Evolutionary conservation across 345 rosid genomes (phyloP), one percentile per base, ranked within the genome.

Genomic region (Aegle marmelos): DNA sequence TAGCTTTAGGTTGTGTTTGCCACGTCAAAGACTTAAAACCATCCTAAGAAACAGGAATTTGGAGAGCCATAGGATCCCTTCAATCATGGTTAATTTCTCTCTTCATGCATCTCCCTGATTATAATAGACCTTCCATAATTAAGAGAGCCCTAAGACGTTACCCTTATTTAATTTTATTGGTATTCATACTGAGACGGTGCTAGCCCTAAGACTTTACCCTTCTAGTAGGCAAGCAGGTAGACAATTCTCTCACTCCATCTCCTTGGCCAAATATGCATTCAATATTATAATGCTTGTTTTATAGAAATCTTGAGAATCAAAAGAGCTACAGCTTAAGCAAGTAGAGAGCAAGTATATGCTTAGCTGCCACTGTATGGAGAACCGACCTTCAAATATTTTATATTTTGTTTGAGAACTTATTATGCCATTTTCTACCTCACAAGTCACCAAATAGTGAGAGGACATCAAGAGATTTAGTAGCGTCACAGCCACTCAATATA

Each of bases 401-500:
- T 16, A 24, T 13, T 45, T 45, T 45, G 50, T 45, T 45, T 45
- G 22, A 10, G 22, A 72, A 36, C 33, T 54, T 14, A 4, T n/a
- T 63, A 36, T 70, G n/a, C 50, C 39, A 67, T 39, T 41, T 64
- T 74, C 53, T 72, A 41, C 68, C 70, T 77, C 77, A 60, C 83
- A 82, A 79, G 87, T 79, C 82, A 82, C 61, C 80, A 57, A 60
- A 45, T 10, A 45, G 50, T 68, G 53, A 13, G 63, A 66, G 74
- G 50, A 56, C 19, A 53, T 53, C 57, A 53, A 58, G 76, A 83
- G 63, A 57, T 72, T 50, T 66, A 77, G 85, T 82, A 67, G 84
- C 86, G 81, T 85, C 71, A 37, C 54, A 79, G 81, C 83, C 86
- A 86, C 87, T 84, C 87, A 82, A 81, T 54, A 56, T 36, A 75